A percentile compares a stretch with the other conserved stretches of the same genome.
Conservation (phyloP, 768 basidiomycete genomes). For the Leccinum variicolor region DNA sequence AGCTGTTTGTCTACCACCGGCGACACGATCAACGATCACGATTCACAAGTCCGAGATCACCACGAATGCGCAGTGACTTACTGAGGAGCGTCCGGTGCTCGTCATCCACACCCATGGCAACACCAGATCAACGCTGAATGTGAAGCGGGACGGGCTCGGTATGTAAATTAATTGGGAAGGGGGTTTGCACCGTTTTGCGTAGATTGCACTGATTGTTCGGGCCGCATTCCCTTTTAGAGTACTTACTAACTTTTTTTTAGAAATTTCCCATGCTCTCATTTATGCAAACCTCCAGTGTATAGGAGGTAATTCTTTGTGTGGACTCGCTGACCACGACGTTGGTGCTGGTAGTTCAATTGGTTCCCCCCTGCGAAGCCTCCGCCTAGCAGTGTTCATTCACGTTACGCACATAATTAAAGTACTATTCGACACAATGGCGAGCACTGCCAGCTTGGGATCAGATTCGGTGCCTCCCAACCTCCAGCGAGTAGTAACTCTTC, state of each 20-base stretch:
- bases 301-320: too few species aligned
- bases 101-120: constrained; percentile 13
- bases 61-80: background rate
- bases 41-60: background rate
- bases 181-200: too few species aligned
- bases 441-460: background rate
- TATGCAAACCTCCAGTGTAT: too few species aligned
- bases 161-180: background rate
- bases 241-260: too few species aligned
- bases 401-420: too few species aligned
- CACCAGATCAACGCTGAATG: background rate
- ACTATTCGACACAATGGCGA: too few species aligned
- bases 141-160: background rate
- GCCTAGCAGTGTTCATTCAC: too few species aligned
- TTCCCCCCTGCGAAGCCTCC: too few species aligned
- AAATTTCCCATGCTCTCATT: too few species aligned
- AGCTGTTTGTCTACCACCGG: constrained; percentile 22
- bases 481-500: constrained; percentile 52
- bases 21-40: background rate
- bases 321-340: too few species aligned
- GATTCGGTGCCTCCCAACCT: constrained; percentile 44
- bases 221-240: background rate
- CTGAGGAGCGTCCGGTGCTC: constrained; percentile 19
- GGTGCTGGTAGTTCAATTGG: too few species aligned
- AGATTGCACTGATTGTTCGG: background rate